Conservation (phyloP, 257 asterid genomes). For the Leonotis leonurus region DNA sequence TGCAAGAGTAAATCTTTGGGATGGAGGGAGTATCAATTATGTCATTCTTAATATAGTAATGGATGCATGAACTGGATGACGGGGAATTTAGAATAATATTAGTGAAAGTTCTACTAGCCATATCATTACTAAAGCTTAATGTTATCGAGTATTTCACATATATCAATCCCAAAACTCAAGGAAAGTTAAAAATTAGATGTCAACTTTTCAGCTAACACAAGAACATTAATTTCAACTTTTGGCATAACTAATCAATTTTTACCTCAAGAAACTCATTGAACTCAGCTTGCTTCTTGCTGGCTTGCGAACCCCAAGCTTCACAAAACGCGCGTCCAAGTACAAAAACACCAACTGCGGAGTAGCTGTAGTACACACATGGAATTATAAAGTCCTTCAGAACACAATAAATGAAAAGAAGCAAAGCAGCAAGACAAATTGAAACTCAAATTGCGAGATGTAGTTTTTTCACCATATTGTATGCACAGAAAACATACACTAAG, state of each 20-base stretch:
- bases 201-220: conserved; percentile 6
- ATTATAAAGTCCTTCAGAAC: conserved; percentile 21
- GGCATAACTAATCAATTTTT: neutral
- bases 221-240: neutral
- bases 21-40: too few relatives aligned
- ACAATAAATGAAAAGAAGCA: conserved; percentile 16
- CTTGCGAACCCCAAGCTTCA: conserved; percentile 88
- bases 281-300: conserved; percentile 82
- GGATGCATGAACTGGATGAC: conserved; percentile 2
- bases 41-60: conserved; percentile 1
- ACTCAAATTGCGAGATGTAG: neutral
- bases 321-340: conserved; percentile 89
- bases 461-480: conserved; percentile 6
- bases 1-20: too few relatives aligned
- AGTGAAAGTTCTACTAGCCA: conserved; percentile 7
- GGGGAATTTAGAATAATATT: neutral
- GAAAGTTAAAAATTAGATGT: neutral
- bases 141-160: neutral
- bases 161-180: neutral
- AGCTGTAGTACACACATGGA: conserved; percentile 40
- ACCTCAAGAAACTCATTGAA: conserved; percentile 96
- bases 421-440: conserved; percentile 4
- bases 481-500: neutral
- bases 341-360: conserved; percentile 96
- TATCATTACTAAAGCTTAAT: neutral